Conservation (phyloP, 192 early-diverging fungal genomes). For the Piromyces sp. region DNA sequence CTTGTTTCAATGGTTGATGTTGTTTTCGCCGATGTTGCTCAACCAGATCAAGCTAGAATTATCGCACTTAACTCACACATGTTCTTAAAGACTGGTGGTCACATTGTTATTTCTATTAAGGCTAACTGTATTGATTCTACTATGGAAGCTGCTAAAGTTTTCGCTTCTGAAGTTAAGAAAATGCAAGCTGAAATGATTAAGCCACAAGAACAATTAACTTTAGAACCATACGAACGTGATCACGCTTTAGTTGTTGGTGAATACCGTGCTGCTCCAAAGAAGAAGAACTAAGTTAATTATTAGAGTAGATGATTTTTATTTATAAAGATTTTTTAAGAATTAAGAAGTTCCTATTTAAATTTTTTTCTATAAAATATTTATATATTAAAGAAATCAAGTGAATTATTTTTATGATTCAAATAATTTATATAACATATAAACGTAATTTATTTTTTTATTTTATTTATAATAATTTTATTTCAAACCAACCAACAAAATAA, state of each 20-base stretch:
- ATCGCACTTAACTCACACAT: conserved; percentile 92
- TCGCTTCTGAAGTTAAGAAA: conserved; percentile 94
- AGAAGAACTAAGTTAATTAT: not conserved
- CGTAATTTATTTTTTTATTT: too few relatives aligned
- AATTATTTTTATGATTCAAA: too few relatives aligned
- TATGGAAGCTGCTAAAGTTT: conserved; percentile 83
- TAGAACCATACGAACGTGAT: not conserved
- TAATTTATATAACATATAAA: too few relatives aligned
- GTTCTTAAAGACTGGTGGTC: conserved; percentile 90
- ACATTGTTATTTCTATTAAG: conserved; percentile 98
- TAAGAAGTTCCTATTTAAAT: too few relatives aligned
- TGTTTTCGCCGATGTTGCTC: conserved; percentile 98
- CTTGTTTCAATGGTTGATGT: conserved; percentile 93
- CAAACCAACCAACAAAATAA: too few relatives aligned
- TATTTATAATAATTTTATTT: too few relatives aligned
- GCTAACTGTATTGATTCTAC: conserved; percentile 99
- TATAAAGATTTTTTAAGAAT: too few relatives aligned
- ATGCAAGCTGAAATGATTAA: conserved; percentile 71
- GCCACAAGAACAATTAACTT: conserved; percentile 69
- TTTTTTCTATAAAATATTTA: too few relatives aligned
- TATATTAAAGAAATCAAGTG: too few relatives aligned
- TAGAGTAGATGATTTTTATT: not conserved
- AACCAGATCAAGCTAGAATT: conserved; percentile 99
- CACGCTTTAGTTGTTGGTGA: not conserved
- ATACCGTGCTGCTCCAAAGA: not conserved